phyloP scores from a whole-genome alignment of 352 stramenopile genomes.

The Phytophthora crassamura region DNA sequence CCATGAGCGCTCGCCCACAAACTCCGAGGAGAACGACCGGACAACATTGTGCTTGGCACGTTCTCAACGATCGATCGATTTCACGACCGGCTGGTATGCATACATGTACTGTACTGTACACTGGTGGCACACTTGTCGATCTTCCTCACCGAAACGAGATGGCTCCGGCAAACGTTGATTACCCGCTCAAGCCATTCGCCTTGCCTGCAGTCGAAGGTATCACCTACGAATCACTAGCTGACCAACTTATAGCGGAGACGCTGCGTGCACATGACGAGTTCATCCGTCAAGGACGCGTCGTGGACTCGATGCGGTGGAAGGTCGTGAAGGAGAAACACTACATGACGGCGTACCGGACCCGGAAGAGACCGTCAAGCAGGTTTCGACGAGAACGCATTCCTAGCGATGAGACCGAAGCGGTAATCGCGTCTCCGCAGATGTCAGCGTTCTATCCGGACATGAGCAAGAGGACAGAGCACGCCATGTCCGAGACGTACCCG shows the following conservation, averaged over 20 bases:
- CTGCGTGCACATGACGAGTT: slow-evolving; percentile 57
- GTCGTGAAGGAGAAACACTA: slow-evolving; percentile 51
- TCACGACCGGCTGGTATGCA: no score
- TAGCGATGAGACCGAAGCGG: slow-evolving; percentile 32
- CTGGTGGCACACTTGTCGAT: no score
- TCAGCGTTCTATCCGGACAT: slow-evolving; percentile 21
- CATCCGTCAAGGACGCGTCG: slow-evolving; percentile 36
- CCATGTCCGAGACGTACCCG: slow-evolving; percentile 23
- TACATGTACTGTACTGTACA: no score
- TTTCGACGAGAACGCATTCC: slow-evolving; percentile 19
- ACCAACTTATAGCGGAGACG: slow-evolving; percentile 30
- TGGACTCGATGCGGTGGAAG: slow-evolving; percentile 55
- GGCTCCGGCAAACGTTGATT: no score
- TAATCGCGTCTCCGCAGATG: slow-evolving; percentile 33
- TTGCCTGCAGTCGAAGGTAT: no score
- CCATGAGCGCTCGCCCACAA: no score
- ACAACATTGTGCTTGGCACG: no score
- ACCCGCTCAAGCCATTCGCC: no score
- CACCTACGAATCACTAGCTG: no score
- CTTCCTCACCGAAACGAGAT: no score
- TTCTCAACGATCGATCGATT: no score
- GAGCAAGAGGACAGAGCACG: slow-evolving; percentile 20
- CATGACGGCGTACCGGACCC: slow-evolving; percentile 55
- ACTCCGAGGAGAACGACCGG: no score
- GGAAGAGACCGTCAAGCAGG: slow-evolving; percentile 7